A percentile compares a stretch with the other conserved stretches of the same genome.
These are phyloP conservation scores for Suillus subaureus DNA, from an alignment of 768 basidiomycete genomes.

Conservation along the genomic window DNA sequence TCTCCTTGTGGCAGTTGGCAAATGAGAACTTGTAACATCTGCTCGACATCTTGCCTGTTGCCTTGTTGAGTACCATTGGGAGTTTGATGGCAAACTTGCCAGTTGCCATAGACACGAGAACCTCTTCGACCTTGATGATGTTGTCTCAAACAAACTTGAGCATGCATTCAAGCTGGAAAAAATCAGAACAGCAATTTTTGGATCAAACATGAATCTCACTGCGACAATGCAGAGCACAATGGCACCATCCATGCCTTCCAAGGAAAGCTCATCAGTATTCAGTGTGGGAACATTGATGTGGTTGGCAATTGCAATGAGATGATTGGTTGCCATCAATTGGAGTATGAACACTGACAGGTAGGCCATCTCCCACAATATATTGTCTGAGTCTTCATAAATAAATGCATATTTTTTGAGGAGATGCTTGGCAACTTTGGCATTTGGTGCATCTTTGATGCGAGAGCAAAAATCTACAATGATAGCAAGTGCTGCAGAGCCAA, in stretches of 20 bases:
- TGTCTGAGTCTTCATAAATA: constrained; percentile 9
- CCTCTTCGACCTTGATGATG: constrained; percentile 2
- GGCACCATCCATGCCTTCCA: not conserved
- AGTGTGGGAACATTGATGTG: too few species aligned
- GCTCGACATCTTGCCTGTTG: not conserved
- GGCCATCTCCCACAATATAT: not conserved
- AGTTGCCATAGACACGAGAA: not conserved
- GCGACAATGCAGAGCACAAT: not conserved
- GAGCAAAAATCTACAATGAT: constrained; percentile 9
- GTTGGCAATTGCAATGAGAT: too few species aligned
- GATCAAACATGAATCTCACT: not conserved
- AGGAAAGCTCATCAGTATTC: not conserved
- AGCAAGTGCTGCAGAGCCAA: constrained; percentile 8
- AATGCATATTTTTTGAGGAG: not conserved
- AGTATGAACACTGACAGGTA: constrained; percentile 6
- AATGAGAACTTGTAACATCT: not conserved
- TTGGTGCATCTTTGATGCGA: not conserved
- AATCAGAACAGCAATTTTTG: not conserved
- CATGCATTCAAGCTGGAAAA: not conserved
- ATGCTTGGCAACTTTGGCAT: not conserved
- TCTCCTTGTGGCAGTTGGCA: not conserved
- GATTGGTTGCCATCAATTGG: too few species aligned
- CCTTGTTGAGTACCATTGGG: not conserved
- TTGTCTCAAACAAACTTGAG: not conserved
- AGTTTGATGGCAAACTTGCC: not conserved